Percentiles rank a stretch among this genome's conserved stretches.
These are phyloP conservation scores for Stemphylium vesicarium DNA, from an alignment of 2,329 filamentous ascomycete genomes.

Conservation along the genomic window DNA sequence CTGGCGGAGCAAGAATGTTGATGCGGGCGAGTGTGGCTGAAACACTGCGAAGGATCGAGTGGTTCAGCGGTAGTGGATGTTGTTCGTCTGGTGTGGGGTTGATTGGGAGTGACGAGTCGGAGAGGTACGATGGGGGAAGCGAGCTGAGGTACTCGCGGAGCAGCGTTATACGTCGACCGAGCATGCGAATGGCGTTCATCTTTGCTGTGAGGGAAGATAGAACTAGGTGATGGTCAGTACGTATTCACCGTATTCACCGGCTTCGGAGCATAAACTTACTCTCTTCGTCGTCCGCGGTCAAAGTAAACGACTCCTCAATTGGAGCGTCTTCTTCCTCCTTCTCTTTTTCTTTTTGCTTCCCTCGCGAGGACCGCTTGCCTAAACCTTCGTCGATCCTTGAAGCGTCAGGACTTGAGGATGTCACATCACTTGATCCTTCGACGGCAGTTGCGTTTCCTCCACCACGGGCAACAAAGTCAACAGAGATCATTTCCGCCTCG, in stretches of 20 bases:
- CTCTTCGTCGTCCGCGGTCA: constrained; percentile 70
- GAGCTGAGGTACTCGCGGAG: constrained; percentile 73
- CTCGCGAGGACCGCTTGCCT: constrained; percentile 58
- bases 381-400: constrained; percentile 53
- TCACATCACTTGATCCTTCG: constrained; percentile 40
- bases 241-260: neutral
- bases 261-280: constrained; percentile 48
- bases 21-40: constrained; percentile 84
- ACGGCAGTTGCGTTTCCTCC: constrained; percentile 77
- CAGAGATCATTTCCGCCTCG: constrained; percentile 96
- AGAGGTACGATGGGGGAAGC: constrained; percentile 70
- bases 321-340: constrained; percentile 43
- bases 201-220: constrained; percentile 79
- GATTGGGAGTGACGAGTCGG: constrained; percentile 51
- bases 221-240: constrained; percentile 48
- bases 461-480: constrained; percentile 88
- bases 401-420: constrained; percentile 16
- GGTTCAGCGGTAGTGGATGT: constrained; percentile 55
- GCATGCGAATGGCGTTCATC: constrained; percentile 91
- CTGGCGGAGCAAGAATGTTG: constrained; percentile 77
- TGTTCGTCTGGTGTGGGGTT: constrained; percentile 36
- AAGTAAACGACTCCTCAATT: constrained; percentile 43
- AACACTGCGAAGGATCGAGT: constrained; percentile 83
- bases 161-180: constrained; percentile 67
- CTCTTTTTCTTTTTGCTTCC: constrained; percentile 58